phyloP scores from a whole-genome alignment of 192 early-diverging fungal genomes.

The Martensiomyces pterosporus region DNA sequence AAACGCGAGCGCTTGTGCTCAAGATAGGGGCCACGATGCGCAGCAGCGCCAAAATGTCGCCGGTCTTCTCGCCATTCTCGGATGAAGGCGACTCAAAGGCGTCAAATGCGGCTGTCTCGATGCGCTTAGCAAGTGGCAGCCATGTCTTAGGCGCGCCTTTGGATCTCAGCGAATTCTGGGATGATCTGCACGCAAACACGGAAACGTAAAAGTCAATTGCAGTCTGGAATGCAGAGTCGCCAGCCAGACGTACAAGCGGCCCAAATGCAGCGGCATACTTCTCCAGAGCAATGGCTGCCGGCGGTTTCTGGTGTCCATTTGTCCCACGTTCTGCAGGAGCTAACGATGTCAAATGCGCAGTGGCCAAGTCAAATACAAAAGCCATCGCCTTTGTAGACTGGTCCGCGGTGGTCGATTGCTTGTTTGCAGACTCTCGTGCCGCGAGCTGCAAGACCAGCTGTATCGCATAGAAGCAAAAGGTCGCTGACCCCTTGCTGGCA shows the following conservation, averaged over 20 bases:
- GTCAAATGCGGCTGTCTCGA: background rate
- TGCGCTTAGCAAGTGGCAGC: conserved; percentile 11
- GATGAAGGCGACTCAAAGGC: no score
- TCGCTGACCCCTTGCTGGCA: conserved; percentile 12
- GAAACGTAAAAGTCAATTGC: conserved; percentile 15
- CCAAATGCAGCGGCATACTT: conserved; percentile 5
- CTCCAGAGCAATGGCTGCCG: conserved; percentile 4
- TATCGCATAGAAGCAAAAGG: conserved; percentile 9
- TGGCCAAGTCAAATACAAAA: conserved; percentile 18
- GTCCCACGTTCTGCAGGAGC: no score
- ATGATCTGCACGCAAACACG: conserved; percentile 15
- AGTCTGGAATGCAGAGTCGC: conserved; percentile 3
- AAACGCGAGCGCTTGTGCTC: background rate
- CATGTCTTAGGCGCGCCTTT: conserved; percentile 13
- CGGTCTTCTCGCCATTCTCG: no score
- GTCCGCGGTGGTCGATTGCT: no score
- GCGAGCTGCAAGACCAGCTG: no score
- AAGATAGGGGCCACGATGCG: conserved; percentile 15
- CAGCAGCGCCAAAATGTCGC: conserved; percentile 12
- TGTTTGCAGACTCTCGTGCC: no score
- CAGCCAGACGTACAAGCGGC: background rate
- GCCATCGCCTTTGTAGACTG: conserved; percentile 2
- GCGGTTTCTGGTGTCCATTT: no score
- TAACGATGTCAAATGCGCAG: conserved; percentile 2
- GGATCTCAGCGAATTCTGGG: conserved; percentile 4